Percentiles rank a stretch among this genome's conserved stretches.
These are phyloP conservation scores for Cinnamomum chago DNA, from an alignment of 164 flowering plant species.

Conservation along the genomic window DNA sequence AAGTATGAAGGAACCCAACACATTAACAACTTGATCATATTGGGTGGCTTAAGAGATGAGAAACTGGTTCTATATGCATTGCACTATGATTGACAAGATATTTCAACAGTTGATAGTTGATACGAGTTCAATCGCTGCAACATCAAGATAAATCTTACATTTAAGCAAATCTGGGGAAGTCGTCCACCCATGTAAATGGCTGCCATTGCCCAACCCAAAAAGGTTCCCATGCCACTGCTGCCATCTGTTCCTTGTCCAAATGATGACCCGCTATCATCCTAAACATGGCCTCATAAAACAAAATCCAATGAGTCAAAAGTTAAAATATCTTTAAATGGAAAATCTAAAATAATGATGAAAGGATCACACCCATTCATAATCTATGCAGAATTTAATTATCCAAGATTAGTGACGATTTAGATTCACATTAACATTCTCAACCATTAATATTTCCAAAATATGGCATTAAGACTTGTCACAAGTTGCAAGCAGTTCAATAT, in stretches of 20 bases:
- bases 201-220: conserved; percentile 85
- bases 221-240: conserved; percentile 41
- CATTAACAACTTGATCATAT: no score
- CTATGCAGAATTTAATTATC: no score
- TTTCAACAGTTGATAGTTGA: neutral
- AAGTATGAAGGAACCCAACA: no score
- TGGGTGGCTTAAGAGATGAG: neutral
- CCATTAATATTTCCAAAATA: no score
- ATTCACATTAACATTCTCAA: no score
- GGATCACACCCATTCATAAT: neutral
- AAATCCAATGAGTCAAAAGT: neutral
- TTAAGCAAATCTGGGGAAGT: conserved; percentile 76
- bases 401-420: no score
- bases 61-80: neutral
- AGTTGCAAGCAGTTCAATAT: no score
- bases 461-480: no score
- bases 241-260: conserved; percentile 17
- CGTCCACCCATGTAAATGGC: conserved; percentile 86
- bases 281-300: conserved; percentile 12
- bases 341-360: neutral
- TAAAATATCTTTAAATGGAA: no score
- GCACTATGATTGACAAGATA: neutral
- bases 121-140: neutral
- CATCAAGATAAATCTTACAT: conserved; percentile 37
- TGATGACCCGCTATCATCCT: conserved; percentile 24